Evolutionary conservation across 2,329 filamentous ascomycete genomes (phyloP).

Genomic region (Alternaria brassicae): DNA sequence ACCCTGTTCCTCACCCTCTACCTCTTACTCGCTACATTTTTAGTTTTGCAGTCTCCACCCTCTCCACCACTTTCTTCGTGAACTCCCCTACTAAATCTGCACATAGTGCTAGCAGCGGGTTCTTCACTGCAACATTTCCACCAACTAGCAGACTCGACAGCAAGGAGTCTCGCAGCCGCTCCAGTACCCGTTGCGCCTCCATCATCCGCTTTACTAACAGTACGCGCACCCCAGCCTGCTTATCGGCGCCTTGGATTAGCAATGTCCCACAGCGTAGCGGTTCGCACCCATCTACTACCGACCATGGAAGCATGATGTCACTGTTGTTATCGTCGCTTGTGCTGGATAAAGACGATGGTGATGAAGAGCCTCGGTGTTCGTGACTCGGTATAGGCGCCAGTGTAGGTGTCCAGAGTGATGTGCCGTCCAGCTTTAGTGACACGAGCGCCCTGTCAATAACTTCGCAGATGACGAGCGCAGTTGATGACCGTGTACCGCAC

Average conservation of each 20-base stretch:
- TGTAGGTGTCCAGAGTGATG: slow-evolving; percentile 1
- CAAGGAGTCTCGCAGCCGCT: slow-evolving; percentile 3
- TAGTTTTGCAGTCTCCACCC: slow-evolving; percentile 5
- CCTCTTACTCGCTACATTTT: slow-evolving; percentile 9
- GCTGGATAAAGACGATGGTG: slow-evolving; percentile 1
- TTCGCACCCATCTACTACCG: slow-evolving; percentile 4
- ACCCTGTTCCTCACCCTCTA: too few relatives aligned
- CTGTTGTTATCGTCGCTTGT: not conserved
- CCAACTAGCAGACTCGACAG: not conserved
- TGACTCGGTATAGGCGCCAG: not conserved
- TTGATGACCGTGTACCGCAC: slow-evolving; percentile 6
- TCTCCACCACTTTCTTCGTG: slow-evolving; percentile 6
- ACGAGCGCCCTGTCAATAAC: slow-evolving; percentile 7
- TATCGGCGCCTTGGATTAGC: slow-evolving; percentile 8
- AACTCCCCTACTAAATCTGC: slow-evolving; percentile 7
- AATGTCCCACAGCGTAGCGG: slow-evolving; percentile 9
- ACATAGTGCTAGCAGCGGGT: slow-evolving; percentile 3
- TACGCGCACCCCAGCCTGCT: slow-evolving; percentile 6
- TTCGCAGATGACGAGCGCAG: slow-evolving; percentile 9
- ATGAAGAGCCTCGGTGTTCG: slow-evolving; percentile 1
- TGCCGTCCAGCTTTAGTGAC: slow-evolving; percentile 4
- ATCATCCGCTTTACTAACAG: slow-evolving; percentile 10
- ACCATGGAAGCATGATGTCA: slow-evolving; percentile 5
- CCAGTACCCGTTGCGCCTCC: slow-evolving; percentile 7
- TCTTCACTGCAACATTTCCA: not conserved